Base-by-base conservation (phyloP, 805 yeast species). In the Candida pini region DNA sequence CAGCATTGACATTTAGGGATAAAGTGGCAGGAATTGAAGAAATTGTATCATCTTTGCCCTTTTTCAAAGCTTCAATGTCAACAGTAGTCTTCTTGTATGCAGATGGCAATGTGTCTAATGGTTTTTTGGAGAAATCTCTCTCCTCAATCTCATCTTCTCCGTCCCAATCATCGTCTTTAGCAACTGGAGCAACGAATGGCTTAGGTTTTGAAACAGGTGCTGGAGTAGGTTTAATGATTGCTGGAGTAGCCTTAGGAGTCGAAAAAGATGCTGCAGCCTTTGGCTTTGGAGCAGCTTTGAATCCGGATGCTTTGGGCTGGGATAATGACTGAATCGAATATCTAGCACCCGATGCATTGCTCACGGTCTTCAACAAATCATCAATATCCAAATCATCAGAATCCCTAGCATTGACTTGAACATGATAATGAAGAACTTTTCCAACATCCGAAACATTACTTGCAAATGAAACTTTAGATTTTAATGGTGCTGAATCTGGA, bases 361-460 rank as follows among this genome's bases (percentile, higher is more conserved):
- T 78, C 31, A 92, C 78, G 44, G 86, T 79, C 28, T 76, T 69
- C 47, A 87, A 58, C 38, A 92, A 73, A 40, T 83, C 94, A 18
- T 70, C 70, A 28, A 83, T 82, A 48, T 86, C 84, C 56, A 94
- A 70, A 58, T 92, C 98, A 53, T 88, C 96, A 28, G 74, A 68
- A 54, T 86, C 95, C 63, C 97, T 78, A n/a, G 97, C 97, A 31
- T 96, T 88, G 45, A 92, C 79, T 62, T 92, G 97, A 35, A 92
- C 89, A 56, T 92, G 98, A 63, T 90, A 92, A 30, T 95, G 95
- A 51, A 84, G 68, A 15, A 76, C 66, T 39, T 70, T 76, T 18
- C 88, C 75, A 15, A 84, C 83, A 26, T 79, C 84, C 26, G 85
- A 87, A 46, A 82, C 79, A 58, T 83, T 84, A 40, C 76, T 63